Base-by-base conservation (phyloP, 176 grass and related monocot species). In the Triticum urartu region DNA sequence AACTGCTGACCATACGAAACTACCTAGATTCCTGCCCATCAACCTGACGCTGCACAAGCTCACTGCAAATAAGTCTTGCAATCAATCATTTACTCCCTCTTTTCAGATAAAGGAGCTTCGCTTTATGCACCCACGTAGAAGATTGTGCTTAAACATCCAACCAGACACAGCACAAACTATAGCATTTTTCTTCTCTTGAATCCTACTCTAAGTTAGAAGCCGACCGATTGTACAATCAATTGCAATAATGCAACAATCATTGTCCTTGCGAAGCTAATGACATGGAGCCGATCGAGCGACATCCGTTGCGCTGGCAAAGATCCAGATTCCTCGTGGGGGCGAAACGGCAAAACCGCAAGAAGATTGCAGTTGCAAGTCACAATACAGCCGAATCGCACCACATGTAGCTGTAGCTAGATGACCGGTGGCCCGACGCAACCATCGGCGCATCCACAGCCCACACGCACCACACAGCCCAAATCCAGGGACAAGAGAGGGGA, bases 211-310 rank as follows among this genome's bases (percentile, higher is more conserved):
- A 81, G 64, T n/a, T 24, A 15, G 43, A 33, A 35, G 9, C 9
- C 8, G 63, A 48, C 10, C 40, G 5, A 47, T 13, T 3, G 40
- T 81, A 50, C 63, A 34, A 40, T 67, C 36, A 26, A 2, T 7
- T 20, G 22, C 72, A 75, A 75, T 75, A 75, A 75, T 75, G 42
- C 72, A 74, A 26, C 71, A 74, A 74, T 5, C 71, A 74, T 40
- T 47, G 71, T 74, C 71, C 71, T 45, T 26, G 0, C 6, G 5
- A 74, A 74, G 6, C 71, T 15, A 15, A 73, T 15, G 26, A 67
- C 14, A 58, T n/a, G 61, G 78, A 13, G 50, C 50, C 48, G 34
- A 35, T 35, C 34, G 48, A 52, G 8, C 10, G 39, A 47, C 24
- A 68, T 66, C 64, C 45, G 45, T 15, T 35, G 79, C 11, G 18